These are phyloP conservation scores for Astrothelium subdiscretum DNA, from an alignment of 495 filamentous ascomycete species.

Conservation along the genomic window DNA sequence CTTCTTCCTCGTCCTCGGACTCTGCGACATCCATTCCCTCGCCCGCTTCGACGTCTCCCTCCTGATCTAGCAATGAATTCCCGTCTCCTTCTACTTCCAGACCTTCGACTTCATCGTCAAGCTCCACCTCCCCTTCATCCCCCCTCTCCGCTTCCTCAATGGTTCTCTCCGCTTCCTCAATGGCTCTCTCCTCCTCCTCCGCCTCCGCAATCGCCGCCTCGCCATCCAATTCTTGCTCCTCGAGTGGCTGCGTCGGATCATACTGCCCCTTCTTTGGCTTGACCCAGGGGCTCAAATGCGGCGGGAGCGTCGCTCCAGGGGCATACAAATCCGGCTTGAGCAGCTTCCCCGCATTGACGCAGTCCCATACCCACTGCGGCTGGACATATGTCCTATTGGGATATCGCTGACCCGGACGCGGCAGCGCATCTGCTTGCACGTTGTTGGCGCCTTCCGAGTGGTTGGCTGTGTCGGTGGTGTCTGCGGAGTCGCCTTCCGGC, in stretches of 20 bases:
- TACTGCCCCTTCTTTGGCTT: slow-evolving; percentile 73
- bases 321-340: slow-evolving; percentile 80
- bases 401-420: slow-evolving; percentile 51
- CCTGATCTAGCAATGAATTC: slow-evolving; percentile 22
- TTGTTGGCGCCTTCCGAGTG: slow-evolving; percentile 20
- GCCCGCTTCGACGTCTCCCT: slow-evolving; percentile 32
- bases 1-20: slow-evolving; percentile 38
- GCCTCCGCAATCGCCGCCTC: slow-evolving; percentile 64
- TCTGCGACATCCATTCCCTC: slow-evolving; percentile 46
- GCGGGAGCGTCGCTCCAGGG: slow-evolving; percentile 78
- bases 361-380: slow-evolving; percentile 98
- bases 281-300: slow-evolving; percentile 93
- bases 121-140: slow-evolving; percentile 27
- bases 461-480: slow-evolving; percentile 25
- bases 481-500: slow-evolving; percentile 37
- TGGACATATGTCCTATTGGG: slow-evolving; percentile 86
- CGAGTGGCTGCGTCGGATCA: slow-evolving; percentile 72
- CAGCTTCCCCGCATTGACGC: slow-evolving; percentile 77
- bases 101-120: slow-evolving; percentile 27
- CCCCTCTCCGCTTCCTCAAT: slow-evolving; percentile 32
- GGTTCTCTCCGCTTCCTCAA: slow-evolving; percentile 33
- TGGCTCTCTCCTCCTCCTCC: slow-evolving; percentile 45
- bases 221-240: slow-evolving; percentile 64
- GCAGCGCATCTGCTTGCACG: background rate
- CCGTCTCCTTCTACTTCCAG: slow-evolving; percentile 21